A percentile compares a stretch with the other conserved stretches of the same genome.
These are phyloP conservation scores for Cryphonectria japonica DNA, from an alignment of 2,329 filamentous ascomycete species.

Conservation along the genomic window DNA sequence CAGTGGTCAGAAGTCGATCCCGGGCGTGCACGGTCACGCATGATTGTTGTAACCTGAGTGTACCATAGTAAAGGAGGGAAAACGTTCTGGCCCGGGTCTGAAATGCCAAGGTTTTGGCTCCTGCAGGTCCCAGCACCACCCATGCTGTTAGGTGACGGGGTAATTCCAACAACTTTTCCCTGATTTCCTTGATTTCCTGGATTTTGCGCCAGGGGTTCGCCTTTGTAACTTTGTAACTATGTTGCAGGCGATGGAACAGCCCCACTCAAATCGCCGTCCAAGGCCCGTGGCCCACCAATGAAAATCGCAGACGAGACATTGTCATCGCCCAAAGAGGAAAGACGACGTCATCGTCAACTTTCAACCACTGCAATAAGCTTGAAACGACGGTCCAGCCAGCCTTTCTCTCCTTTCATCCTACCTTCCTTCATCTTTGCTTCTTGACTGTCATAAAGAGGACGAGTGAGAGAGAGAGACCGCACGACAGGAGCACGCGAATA, in stretches of 20 bases:
- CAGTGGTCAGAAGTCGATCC: no score
- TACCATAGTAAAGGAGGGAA: not conserved
- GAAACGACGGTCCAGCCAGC: slow-evolving; percentile 11
- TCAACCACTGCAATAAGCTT: slow-evolving; percentile 7
- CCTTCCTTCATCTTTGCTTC: not conserved
- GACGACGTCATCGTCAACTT: slow-evolving; percentile 18
- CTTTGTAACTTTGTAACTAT: no score
- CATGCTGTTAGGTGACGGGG: not conserved
- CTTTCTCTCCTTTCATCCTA: not conserved
- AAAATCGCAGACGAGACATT: not conserved
- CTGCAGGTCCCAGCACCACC: not conserved
- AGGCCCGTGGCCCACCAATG: not conserved
- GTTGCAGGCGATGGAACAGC: not conserved
- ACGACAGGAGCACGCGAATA: not conserved
- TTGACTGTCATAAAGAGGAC: not conserved
- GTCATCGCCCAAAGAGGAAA: slow-evolving; percentile 15
- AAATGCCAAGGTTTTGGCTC: not conserved
- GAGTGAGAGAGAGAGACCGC: not conserved
- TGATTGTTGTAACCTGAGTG: not conserved
- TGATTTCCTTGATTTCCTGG: slow-evolving; percentile 3
- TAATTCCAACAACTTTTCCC: not conserved
- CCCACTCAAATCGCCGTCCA: not conserved
- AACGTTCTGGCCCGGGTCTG: not conserved
- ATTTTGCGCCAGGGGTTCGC: no score
- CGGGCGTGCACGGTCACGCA: not conserved